Evolutionary conservation across 2,329 filamentous ascomycete genomes (phyloP).

Genomic region (Helotiales sp.): DNA sequence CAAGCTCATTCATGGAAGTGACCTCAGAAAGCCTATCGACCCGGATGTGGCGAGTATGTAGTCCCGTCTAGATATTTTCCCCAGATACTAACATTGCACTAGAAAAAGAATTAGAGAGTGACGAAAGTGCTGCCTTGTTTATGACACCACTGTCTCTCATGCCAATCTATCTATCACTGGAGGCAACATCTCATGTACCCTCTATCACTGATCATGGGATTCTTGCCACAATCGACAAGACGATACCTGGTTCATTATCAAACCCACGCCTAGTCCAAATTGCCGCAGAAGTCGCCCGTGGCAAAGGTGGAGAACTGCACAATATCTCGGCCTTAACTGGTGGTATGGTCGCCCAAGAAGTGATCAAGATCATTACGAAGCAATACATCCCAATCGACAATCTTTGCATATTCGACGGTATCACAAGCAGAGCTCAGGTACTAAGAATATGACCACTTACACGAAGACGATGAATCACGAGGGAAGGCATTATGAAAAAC

Average conservation of each 20-base stretch:
- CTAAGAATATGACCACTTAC: conserved; percentile 36
- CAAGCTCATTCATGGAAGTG: conserved; percentile 71
- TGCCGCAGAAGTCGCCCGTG: conserved; percentile 73
- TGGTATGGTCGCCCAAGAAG: conserved; percentile 94
- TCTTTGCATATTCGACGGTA: conserved; percentile 73
- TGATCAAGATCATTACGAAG: conserved; percentile 84
- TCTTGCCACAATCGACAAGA: conserved; percentile 51
- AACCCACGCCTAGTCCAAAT: conserved; percentile 58
- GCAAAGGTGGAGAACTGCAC: conserved; percentile 85
- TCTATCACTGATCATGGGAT: conserved; percentile 58
- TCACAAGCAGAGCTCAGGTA: conserved; percentile 47
- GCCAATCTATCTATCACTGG: conserved; percentile 71
- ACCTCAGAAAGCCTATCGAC: conserved; percentile 29
- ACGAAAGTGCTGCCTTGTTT: conserved; percentile 52
- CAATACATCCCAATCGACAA: conserved; percentile 76
- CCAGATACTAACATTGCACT: conserved; percentile 38
- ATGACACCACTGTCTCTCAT: conserved; percentile 59
- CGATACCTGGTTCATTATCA: conserved; percentile 53
- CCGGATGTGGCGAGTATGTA: conserved; percentile 37
- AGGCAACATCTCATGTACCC: conserved; percentile 54
- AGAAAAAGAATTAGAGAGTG: conserved; percentile 61
- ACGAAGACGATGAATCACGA: conserved; percentile 22
- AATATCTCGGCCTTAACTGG: conserved; percentile 88
- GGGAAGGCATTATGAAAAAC: conserved; percentile 16
- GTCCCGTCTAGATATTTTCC: neutral